Percentiles rank a stretch among this genome's conserved stretches.
Conservation (phyloP, 2,329 filamentous ascomycete species). For the Colletotrichum shisoi region DNA sequence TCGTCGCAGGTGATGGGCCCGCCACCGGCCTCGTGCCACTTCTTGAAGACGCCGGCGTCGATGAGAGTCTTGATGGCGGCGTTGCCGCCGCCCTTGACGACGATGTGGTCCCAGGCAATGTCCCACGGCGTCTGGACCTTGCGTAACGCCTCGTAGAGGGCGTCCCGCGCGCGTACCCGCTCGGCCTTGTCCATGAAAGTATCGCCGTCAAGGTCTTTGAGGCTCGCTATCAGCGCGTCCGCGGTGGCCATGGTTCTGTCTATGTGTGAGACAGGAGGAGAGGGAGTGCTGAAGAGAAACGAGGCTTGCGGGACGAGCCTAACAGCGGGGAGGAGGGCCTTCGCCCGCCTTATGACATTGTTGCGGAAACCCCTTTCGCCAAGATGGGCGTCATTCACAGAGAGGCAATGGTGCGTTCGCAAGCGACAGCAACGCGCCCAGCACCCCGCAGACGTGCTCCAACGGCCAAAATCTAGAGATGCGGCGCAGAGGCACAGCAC, state of each 20-base stretch:
- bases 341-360: not conserved
- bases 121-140: slow-evolving; percentile 51
- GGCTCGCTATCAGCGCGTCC: slow-evolving; percentile 42
- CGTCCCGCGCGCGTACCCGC: slow-evolving; percentile 47
- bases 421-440: not conserved
- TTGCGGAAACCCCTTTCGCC: not conserved
- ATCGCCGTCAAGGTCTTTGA: slow-evolving; percentile 43
- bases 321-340: not conserved
- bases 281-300: not conserved
- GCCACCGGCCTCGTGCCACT: slow-evolving; percentile 48
- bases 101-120: slow-evolving; percentile 51
- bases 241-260: slow-evolving; percentile 41
- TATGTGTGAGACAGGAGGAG: not conserved
- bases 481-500: slow-evolving; percentile 4
- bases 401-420: not conserved
- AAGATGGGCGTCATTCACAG: not conserved
- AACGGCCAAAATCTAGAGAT: not conserved
- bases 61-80: slow-evolving; percentile 51
- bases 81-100: slow-evolving; percentile 48
- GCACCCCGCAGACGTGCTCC: not conserved
- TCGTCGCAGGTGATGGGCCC: slow-evolving; percentile 45
- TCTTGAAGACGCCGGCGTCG: slow-evolving; percentile 49
- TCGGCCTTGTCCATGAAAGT: slow-evolving; percentile 49
- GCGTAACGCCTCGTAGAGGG: slow-evolving; percentile 45
- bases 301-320: not conserved